Evolutionary conservation across 2,329 filamentous ascomycete genomes (phyloP).

Genomic region (Aspergillus pseudoterreus): DNA sequence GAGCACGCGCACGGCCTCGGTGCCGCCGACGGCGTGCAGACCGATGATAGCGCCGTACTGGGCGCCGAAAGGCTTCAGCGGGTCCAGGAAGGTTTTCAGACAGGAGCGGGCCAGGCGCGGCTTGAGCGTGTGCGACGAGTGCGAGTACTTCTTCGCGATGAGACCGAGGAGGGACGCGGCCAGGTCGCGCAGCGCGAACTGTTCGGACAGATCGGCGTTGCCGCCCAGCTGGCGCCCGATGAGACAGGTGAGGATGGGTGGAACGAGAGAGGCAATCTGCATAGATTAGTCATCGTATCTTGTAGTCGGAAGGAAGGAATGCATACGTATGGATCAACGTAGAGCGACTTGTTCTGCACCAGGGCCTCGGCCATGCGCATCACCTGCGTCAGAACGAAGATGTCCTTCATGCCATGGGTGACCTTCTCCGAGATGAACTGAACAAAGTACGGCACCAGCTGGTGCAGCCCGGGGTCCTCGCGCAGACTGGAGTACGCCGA

Average conservation of each 20-base stretch:
- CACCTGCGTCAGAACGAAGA: constrained; percentile 85
- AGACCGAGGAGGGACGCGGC: constrained; percentile 76
- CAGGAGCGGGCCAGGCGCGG: constrained; percentile 89
- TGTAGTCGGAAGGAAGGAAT: neutral
- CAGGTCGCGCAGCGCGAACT: constrained; percentile 80
- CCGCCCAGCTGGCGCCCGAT: constrained; percentile 76
- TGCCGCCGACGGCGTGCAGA: constrained; percentile 70
- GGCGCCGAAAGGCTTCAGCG: constrained; percentile 73
- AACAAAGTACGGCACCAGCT: constrained; percentile 93
- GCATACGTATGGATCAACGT: constrained; percentile 63
- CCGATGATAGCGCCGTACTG: constrained; percentile 88
- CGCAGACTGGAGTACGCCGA: constrained; percentile 82
- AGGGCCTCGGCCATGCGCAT: constrained; percentile 85
- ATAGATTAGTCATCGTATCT: constrained; percentile 16
- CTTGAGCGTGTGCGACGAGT: constrained; percentile 75
- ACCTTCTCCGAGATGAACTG: constrained; percentile 95
- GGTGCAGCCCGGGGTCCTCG: constrained; percentile 88
- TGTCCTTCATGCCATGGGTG: constrained; percentile 85
- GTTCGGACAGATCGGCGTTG: constrained; percentile 47
- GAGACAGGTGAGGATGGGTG: constrained; percentile 86
- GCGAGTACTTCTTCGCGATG: constrained; percentile 76
- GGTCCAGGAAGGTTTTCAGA: constrained; percentile 86
- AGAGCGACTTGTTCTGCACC: constrained; percentile 77
- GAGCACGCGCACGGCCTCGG: constrained; percentile 60
- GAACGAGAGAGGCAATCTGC: constrained; percentile 64